These are phyloP conservation scores for Penicillium sp. DNA, from an alignment of 2,329 filamentous ascomycete genomes.

Conservation along the genomic window DNA sequence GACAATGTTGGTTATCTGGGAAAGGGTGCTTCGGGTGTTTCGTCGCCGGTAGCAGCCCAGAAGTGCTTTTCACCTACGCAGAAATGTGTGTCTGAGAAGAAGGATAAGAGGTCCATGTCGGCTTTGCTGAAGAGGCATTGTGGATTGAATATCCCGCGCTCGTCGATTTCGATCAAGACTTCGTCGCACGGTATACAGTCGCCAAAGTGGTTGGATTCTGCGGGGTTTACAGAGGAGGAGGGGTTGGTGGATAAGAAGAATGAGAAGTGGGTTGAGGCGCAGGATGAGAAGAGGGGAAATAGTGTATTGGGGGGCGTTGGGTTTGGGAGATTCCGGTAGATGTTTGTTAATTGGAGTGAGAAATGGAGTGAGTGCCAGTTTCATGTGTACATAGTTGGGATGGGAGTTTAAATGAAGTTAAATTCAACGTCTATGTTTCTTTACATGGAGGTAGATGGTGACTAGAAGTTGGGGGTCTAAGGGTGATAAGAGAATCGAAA, in stretches of 20 bases:
- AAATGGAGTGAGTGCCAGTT: background rate
- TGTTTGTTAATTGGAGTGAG: background rate
- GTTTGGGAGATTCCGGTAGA: conserved; percentile 3
- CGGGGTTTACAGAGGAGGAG: conserved; percentile 15
- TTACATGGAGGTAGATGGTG: background rate
- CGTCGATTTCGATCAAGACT: conserved; percentile 16
- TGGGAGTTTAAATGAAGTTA: background rate
- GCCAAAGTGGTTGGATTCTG: conserved; percentile 16
- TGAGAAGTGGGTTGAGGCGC: conserved; percentile 18
- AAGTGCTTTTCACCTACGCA: background rate
- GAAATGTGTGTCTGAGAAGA: conserved; percentile 3
- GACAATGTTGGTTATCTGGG: background rate
- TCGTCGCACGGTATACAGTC: background rate
- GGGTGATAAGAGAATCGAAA: background rate
- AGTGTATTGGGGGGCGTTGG: conserved; percentile 11
- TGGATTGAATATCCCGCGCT: conserved; percentile 15
- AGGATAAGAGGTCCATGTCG: conserved; percentile 15
- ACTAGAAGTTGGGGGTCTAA: fast-evolving
- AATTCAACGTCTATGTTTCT: background rate
- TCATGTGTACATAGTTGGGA: background rate
- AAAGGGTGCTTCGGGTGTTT: background rate
- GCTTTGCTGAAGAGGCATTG: conserved; percentile 16
- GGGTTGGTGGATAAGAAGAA: conserved; percentile 12
- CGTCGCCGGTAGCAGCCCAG: background rate
- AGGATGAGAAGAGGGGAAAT: conserved; percentile 6